Evolutionary conservation across 2,329 filamentous ascomycete species (phyloP), one percentile per base, ranked within the genome.

Genomic region (Fusarium sp.): DNA sequence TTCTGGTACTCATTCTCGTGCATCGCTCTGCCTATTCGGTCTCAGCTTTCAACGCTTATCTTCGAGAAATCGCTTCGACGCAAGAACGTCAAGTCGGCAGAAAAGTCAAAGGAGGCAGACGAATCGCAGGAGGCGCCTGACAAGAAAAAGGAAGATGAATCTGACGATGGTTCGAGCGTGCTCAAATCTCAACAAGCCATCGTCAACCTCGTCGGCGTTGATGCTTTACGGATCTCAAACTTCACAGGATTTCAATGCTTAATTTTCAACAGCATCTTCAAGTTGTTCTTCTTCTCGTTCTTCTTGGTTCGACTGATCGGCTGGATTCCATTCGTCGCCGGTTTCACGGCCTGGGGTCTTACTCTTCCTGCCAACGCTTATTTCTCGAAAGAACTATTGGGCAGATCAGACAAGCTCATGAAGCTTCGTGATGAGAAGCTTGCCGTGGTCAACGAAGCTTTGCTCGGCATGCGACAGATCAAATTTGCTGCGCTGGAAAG

Each of bases 391-490:
- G 82, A 83, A 21, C 93, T 93, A 74, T 82, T 89, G 1, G 82
- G 81, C 23, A 86, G 89, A 7, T 90, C 93, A 73, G 90, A 91
- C 58, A 81, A 84, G 51, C 78, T 95, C 51, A 94, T 94, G 91
- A 92, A 91, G 75, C 84, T 90, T 28, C 85, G 92, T 45, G 93
- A 95, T 77, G 84, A 88, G 57, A 95, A 94, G 79, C 85, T 94
- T 79, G 90, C 86, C 1, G 86, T 94, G 16, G 86, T 96, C 30
- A 92, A 91, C 2, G 92, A 96, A 77, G 91, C 90, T 1, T 81
- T 96, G 2, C 87, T 92, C 71, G 92, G 92, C 10, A 94, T 95
- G 68, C 88, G 92, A 2, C 93, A 96, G 78, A 93, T 96, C 80
- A 96, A 96, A 75, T 94, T 95, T 72, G 91, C 91, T 1, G 92